Base-by-base conservation (phyloP, 352 stramenopile genomes). In the Pythium oligandrum region DNA sequence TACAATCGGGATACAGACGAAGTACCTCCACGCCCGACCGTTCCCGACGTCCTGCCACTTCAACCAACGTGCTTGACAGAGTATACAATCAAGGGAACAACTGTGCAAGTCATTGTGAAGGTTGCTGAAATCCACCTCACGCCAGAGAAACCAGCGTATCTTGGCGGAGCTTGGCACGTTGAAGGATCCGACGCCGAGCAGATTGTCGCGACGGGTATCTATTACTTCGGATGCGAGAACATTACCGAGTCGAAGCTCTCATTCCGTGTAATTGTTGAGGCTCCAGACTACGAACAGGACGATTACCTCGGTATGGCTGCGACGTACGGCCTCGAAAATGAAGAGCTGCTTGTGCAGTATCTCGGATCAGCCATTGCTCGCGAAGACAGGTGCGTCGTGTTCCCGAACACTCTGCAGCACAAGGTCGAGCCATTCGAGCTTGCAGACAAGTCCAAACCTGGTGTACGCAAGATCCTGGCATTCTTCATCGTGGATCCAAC, bases 61-160 rank as follows among this genome's bases (percentile, higher is more conserved):
- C 3, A 50, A 17, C 6, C 44, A 56, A 17, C 35, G 11, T 6
- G 26, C 12, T 38, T 4, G 0, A 17, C 30, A 1, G 12, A 48
- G 0, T 53, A 57, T 36, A 50, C 62, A 30, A n/a, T 70, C 1
- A 59, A 59, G 10, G 52, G 40, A 1, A 30, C 30, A 6, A 57
- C 35, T 2, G 53, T 73, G 4, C 64, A 77, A 45, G 68, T 77
- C 4, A 73, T 77, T 46, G 59, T 71, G 40, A 73, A 73, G 59
- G 56, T 73, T 17, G 57, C 61, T 4, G 56, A 63, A 38, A 70
- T 73, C 36, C 10, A 58, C 2, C 35, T 75, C 17, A 75, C 67
- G n/a, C 67, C 67, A 7, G 63, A 75, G 6, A 72, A 67, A 1
- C 63, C 67, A 11, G 34, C 11, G 33, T 75, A 68, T 40, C 1